Evolutionary conservation across 2,329 filamentous ascomycete species (phyloP), one percentile per base, ranked within the genome.

Genomic region (Neofusicoccum umdonicola): DNA sequence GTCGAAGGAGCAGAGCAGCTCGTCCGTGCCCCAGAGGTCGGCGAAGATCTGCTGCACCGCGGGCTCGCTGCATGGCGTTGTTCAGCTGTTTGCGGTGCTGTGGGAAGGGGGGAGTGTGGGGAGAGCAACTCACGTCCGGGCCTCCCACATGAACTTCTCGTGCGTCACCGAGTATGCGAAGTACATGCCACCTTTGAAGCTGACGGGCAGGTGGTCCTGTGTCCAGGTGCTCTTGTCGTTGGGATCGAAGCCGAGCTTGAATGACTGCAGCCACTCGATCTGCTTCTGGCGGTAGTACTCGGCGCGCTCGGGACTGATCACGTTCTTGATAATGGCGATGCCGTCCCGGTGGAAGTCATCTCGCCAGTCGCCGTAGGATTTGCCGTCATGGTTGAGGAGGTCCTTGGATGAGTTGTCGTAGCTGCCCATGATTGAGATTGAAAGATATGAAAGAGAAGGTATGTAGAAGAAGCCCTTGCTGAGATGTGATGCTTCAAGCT

Each of bases 81-180:
- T 13, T n/a, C 27, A 34, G 37, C 13, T 17, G 8, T 5, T 31
- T 22, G 22, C 22, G 22, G 27, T 31, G 5, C 27, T 1, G 27
- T 8, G 1, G 42, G 3, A 31, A n/a, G 15, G 6, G 6, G n/a
- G 37, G 31, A 39, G 27, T 34, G 15, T 17, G 44, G 15, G 3
- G 15, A n/a, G 9, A 11, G 19, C 15, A 19, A 34, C 58, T n/a
- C 50, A 34, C 58, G 44, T 62, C 8, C 77, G 70, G 3, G 78
- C 77, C 48, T 82, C 80, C 80, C 80, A 82, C 1, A 75, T 74
- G 68, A 78, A 76, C 66, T 80, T 78, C 70, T 82, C 80, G 58
- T 82, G 80, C 1, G 75, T 67, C 1, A 73, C 71, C 11, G 70
- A 71, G 60, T 81, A 81, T 15, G 67, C 68, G 35, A 74, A 74